A percentile compares a stretch with the other conserved stretches of the same genome.
Conservation (phyloP, 2,329 filamentous ascomycete species). For the Botrytis pseudocinerea region DNA sequence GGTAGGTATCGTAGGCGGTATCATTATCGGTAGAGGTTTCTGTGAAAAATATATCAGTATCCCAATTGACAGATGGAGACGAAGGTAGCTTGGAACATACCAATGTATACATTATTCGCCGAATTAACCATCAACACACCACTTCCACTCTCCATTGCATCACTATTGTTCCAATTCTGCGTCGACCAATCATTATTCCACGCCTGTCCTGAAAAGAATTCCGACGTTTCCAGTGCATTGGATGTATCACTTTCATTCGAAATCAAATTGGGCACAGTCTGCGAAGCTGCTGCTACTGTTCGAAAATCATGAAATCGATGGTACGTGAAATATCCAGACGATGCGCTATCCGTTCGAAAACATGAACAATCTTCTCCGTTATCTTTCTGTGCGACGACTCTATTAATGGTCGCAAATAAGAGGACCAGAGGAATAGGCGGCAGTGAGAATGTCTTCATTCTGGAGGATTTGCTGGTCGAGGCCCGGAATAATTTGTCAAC, state of each 20-base stretch:
- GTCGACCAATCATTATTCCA: constrained; percentile 38
- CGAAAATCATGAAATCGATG: constrained; percentile 39
- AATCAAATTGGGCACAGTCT: constrained; percentile 27
- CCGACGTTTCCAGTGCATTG: constrained; percentile 28
- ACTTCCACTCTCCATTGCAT: constrained; percentile 29
- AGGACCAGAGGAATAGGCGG: not conserved
- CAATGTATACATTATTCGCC: constrained; percentile 39
- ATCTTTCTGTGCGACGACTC: constrained; percentile 32
- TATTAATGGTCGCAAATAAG: not conserved
- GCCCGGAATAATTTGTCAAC: not conserved
- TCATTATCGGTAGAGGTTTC: constrained; percentile 30
- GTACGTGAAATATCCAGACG: constrained; percentile 36
- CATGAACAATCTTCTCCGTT: constrained; percentile 36
- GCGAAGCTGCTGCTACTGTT: constrained; percentile 27
- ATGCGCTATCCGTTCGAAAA: constrained; percentile 36
- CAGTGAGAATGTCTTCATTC: not conserved
- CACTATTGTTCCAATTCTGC: constrained; percentile 39
- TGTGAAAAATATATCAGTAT: constrained; percentile 1
- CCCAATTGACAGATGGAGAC: not conserved
- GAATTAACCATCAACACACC: constrained; percentile 37
- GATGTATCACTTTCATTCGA: constrained; percentile 28
- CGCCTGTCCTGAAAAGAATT: constrained; percentile 31
- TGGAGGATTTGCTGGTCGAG: not conserved
- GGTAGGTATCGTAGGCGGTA: constrained; percentile 34
- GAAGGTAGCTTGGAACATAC: constrained; percentile 23